Evolutionary conservation across 2,329 filamentous ascomycete genomes (phyloP).

Genomic region (Clonostachys byssicola): DNA sequence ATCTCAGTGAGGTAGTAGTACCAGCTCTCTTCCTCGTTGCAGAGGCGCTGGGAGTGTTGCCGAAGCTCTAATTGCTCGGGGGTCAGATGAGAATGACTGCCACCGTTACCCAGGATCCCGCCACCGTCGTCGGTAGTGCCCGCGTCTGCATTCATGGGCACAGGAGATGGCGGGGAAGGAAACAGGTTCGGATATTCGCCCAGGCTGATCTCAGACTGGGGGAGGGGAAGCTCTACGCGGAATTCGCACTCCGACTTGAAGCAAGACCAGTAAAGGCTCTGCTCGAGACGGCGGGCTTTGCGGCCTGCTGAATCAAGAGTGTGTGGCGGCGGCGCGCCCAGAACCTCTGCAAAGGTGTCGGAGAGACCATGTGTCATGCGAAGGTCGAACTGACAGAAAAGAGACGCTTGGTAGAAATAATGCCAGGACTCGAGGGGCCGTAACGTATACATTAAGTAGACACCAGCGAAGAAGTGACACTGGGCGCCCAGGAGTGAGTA

Average conservation of each 20-base stretch:
- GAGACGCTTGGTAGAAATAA: constrained; percentile 21
- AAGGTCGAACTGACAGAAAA: constrained; percentile 25
- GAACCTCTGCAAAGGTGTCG: constrained; percentile 5
- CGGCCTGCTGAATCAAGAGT: constrained; percentile 2
- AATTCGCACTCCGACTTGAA: constrained; percentile 37
- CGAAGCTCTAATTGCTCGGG: constrained; percentile 9
- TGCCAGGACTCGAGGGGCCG: constrained; percentile 29
- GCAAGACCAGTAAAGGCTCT: constrained; percentile 35
- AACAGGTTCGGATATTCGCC: constrained; percentile 24
- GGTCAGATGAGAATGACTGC: not conserved
- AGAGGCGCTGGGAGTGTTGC: constrained; percentile 9
- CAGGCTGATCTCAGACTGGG: constrained; percentile 24
- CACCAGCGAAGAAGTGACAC: constrained; percentile 30
- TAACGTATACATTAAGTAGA: constrained; percentile 32
- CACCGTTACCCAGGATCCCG: not conserved
- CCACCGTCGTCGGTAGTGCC: not conserved
- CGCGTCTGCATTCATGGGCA: constrained; percentile 1
- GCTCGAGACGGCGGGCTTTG: constrained; percentile 22
- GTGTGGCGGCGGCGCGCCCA: constrained; percentile 1
- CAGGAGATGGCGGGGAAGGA: constrained; percentile 15
- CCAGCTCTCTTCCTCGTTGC: constrained; percentile 29
- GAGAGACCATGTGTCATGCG: constrained; percentile 10
- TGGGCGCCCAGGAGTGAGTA: constrained; percentile 23
- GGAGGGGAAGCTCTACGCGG: constrained; percentile 28
- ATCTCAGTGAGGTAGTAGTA: constrained; percentile 39